Base-by-base conservation (phyloP, 140 eudicot species). In the Senecio squalidus region DNA sequence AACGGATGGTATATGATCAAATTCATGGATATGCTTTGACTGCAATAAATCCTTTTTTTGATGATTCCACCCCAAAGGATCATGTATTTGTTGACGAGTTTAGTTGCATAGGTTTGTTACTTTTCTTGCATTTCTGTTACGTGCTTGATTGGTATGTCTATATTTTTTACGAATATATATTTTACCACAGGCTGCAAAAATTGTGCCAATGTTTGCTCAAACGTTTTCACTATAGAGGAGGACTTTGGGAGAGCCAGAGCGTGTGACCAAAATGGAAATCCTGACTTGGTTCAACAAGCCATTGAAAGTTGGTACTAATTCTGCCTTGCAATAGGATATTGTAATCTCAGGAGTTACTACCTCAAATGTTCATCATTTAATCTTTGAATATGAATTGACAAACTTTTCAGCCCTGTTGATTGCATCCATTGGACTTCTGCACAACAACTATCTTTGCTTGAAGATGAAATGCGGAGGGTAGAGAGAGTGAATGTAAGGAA, bases 381-480 rank as follows among this genome's bases (percentile, higher is more conserved):
- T 45, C 13, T 26, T 55, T 62, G 43, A 21, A 43, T 39, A 6
- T 41, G 50, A 29, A 11, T 17, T 69, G 27, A 63, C 27, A 69
- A 44, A 16, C 29, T 72, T 68, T 79, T 52, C 83, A 92, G 98
- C 84, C 98, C 98, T 39, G 98, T 92, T 63, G 98, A 92, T 74
- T 92, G 98, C 72, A 92, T 92, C 33, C 96, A 92, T 78, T 79
- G 92, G 98, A 87, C 96, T 66, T 86, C 98, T 74, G 96, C 98
- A 67, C 86, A 91, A 64, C 98, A 92, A 82, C 26, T 92, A 38
- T 87, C 98, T 31, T 75, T 92, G 86, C 96, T 91, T 52, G 98
- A 91, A 71, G 98, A 91, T 78, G 98, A 91, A 80, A 91, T 91
- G 98, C 84, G 95, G 30, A 91, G 96, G 72, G 91, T 91, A 21